A percentile compares a stretch with the other conserved stretches of the same genome.
Evolutionary conservation across 495 filamentous ascomycete genomes (phyloP).

Genomic region (Aspergillus homomorphus): DNA sequence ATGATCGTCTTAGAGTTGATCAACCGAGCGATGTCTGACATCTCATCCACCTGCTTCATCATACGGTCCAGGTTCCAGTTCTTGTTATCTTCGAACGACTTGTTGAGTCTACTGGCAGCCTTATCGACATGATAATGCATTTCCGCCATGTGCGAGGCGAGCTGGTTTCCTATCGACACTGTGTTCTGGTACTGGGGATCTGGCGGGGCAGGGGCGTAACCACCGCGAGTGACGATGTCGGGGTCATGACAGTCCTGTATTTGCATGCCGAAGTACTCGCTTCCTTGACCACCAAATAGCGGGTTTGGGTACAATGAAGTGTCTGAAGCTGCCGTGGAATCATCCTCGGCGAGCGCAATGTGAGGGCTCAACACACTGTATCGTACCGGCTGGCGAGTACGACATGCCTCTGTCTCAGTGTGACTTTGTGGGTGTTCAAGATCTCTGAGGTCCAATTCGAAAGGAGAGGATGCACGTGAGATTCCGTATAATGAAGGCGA

Average conservation of each 20-base stretch:
- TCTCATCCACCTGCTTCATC: constrained; percentile 16
- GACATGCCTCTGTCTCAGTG: too few species aligned
- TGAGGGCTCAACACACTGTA: neutral
- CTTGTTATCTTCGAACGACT: constrained; percentile 17
- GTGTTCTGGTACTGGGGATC: constrained; percentile 26
- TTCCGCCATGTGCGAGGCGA: constrained; percentile 16
- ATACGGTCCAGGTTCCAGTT: constrained; percentile 24
- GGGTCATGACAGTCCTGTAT: constrained; percentile 1
- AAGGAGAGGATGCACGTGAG: neutral
- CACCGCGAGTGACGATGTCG: constrained; percentile 21
- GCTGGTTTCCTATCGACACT: constrained; percentile 22
- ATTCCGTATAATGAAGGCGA: neutral
- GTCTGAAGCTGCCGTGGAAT: neutral
- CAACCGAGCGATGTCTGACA: constrained; percentile 13
- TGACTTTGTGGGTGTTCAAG: neutral
- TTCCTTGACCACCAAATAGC: too few species aligned
- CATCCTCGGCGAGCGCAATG: neutral
- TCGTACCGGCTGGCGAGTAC: neutral
- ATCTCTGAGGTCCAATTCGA: neutral
- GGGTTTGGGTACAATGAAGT: neutral
- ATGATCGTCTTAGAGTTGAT: constrained; percentile 13
- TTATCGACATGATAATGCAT: constrained; percentile 23
- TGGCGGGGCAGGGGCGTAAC: constrained; percentile 26
- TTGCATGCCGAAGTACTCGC: neutral
- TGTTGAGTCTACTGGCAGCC: constrained; percentile 11